phyloP scores from a whole-genome alignment of 805 yeast species.

The Hanseniaspora taiwanica region DNA sequence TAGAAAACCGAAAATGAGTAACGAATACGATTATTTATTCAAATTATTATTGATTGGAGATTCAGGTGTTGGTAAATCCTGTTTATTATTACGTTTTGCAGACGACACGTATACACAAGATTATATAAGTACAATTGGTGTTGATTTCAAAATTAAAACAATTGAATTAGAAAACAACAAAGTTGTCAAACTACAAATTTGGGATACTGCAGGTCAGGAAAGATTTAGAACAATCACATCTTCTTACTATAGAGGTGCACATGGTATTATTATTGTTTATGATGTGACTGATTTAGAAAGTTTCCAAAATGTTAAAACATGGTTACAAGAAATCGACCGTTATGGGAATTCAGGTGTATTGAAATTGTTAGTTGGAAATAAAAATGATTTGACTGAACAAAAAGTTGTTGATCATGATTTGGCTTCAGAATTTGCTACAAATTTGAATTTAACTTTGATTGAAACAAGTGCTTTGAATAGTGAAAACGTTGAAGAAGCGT shows the following conservation, averaged over 20 bases:
- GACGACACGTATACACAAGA: slow-evolving; percentile 96
- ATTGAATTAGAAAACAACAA: slow-evolving; percentile 84
- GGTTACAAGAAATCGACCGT: slow-evolving; percentile 97
- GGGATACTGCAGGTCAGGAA: slow-evolving; percentile 99
- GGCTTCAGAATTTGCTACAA: slow-evolving; percentile 94
- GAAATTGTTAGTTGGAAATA: slow-evolving; percentile 92
- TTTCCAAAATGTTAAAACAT: slow-evolving; percentile 91
- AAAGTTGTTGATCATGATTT: slow-evolving; percentile 91
- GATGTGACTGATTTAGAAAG: slow-evolving; percentile 97
- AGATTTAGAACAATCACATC: slow-evolving; percentile 96
- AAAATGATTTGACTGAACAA: slow-evolving; percentile 86
- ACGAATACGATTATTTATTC: slow-evolving; percentile 95
- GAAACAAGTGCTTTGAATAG: slow-evolving; percentile 94
- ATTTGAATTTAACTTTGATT: slow-evolving; percentile 78
- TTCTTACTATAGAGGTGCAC: slow-evolving; percentile 96
- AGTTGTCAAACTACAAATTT: slow-evolving; percentile 92
- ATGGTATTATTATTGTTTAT: slow-evolving; percentile 94
- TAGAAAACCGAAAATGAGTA: slow-evolving; percentile 40
- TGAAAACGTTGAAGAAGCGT: slow-evolving; percentile 96
- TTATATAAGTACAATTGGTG: slow-evolving; percentile 95
- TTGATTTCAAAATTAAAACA: slow-evolving; percentile 82
- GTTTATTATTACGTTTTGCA: slow-evolving; percentile 87
- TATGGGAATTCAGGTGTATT: slow-evolving; percentile 96
- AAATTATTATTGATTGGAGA: slow-evolving; percentile 92
- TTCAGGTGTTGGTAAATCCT: slow-evolving; percentile 97